phyloP scores from a whole-genome alignment of 73 alveolate species.

The Tetrahymena thermophila region DNA sequence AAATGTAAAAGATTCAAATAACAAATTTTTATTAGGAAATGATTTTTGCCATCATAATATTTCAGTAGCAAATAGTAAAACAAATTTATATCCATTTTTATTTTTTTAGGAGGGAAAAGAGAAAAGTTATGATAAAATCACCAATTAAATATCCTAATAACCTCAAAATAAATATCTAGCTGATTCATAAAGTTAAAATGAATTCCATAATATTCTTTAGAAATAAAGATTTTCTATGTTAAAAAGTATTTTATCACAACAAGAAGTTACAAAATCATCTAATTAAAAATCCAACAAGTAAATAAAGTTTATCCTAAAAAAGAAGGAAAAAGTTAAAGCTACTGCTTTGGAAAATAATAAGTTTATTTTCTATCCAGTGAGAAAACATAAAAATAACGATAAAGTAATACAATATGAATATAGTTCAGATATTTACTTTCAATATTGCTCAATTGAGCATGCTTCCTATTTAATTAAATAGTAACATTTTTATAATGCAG shows the following conservation, averaged over 20 bases:
- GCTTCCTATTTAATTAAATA: neutral
- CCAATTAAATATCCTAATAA: no score
- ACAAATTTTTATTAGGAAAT: no score
- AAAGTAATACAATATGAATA: neutral
- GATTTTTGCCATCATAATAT: no score
- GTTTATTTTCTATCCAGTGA: neutral
- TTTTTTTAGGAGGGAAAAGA: no score
- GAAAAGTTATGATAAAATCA: no score
- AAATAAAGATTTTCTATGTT: neutral
- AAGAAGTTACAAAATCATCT: neutral
- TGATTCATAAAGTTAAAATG: neutral
- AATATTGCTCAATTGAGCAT: neutral
- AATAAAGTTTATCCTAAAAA: neutral
- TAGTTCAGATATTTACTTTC: neutral
- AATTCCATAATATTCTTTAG: neutral
- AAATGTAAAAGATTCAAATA: no score
- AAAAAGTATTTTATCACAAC: no score
- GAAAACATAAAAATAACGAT: neutral
- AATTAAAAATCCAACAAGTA: neutral
- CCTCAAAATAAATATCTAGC: neutral
- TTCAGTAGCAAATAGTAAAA: no score
- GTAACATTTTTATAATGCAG: neutral
- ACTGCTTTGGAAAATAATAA: neutral
- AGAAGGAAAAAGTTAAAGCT: neutral
- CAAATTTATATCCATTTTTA: no score